Evolutionary conservation across 140 eudicot species (phyloP).

Genomic region (Senecio squalidus): DNA sequence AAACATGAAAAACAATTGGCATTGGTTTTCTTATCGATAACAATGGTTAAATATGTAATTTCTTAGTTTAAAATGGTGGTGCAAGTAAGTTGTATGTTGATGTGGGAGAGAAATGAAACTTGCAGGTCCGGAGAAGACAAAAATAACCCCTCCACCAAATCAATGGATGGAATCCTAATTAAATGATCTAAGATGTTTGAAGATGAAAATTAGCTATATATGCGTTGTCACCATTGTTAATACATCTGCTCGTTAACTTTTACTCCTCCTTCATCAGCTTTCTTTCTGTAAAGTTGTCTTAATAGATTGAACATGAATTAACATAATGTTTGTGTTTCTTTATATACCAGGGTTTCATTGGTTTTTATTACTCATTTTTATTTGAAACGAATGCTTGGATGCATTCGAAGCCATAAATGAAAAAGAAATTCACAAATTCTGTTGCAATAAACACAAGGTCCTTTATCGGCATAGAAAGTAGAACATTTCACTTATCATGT

Average conservation of each 20-base stretch:
- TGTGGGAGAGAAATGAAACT: constrained; percentile 7
- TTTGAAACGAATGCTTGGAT: too few species aligned
- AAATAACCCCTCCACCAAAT: constrained; percentile 67
- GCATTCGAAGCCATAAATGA: too few species aligned
- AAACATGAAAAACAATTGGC: background rate
- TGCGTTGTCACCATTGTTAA: constrained; percentile 18
- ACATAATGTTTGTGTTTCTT: background rate
- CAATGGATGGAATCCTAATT: constrained; percentile 80
- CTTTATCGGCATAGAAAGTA: too few species aligned
- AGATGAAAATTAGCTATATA: constrained; percentile 5
- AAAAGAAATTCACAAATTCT: too few species aligned
- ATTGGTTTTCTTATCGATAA: background rate
- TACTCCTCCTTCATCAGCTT: background rate
- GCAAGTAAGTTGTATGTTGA: background rate
- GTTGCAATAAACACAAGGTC: too few species aligned
- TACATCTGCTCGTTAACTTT: constrained; percentile 16
- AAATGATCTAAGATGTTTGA: constrained; percentile 11
- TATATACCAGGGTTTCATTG: constrained; percentile 1
- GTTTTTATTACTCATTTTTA: too few species aligned
- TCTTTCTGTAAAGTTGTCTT: constrained; percentile 15
- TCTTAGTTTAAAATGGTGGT: background rate
- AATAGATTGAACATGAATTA: constrained; percentile 4
- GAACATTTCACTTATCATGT: too few species aligned
- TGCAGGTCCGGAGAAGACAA: constrained; percentile 71
- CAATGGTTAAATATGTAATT: constrained; percentile 1